Conservation (phyloP, 225 moss, liverwort and hornwort genomes). For the Neckera pumila region DNA sequence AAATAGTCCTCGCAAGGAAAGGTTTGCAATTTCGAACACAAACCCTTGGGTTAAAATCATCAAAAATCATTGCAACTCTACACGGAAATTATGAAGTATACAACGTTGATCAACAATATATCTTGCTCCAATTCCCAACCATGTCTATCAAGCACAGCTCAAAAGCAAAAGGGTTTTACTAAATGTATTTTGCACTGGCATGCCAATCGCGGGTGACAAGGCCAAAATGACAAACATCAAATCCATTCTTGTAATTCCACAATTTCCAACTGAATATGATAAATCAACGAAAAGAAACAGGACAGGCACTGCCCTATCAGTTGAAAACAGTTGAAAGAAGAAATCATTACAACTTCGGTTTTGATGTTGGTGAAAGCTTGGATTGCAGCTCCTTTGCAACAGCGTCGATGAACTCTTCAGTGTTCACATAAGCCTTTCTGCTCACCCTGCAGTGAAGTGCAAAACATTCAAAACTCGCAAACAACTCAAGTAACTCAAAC, state of each 20-base stretch:
- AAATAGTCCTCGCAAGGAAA: not conserved
- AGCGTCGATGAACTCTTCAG: slow-evolving; percentile 48
- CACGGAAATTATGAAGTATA: not conserved
- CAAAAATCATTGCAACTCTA: not conserved
- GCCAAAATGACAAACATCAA: not conserved
- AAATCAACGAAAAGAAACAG: not conserved
- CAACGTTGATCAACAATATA: not conserved
- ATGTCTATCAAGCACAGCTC: not conserved
- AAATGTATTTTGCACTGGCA: not conserved
- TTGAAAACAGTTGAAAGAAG: not conserved
- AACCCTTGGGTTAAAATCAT: not conserved
- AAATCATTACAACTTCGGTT: slow-evolving; percentile 33
- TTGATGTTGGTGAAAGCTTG: slow-evolving; percentile 13
- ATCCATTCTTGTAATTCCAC: not conserved
- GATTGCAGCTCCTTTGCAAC: slow-evolving; percentile 32
- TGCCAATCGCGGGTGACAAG: not conserved
- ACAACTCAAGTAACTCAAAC: not conserved
- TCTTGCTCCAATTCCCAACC: not conserved
- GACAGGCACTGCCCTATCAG: not conserved
- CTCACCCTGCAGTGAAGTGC: slow-evolving; percentile 1
- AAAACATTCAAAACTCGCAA: not conserved
- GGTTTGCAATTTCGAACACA: not conserved
- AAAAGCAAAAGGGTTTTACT: not conserved
- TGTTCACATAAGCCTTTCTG: slow-evolving; percentile 28
- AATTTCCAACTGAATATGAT: not conserved